Percentiles rank a stretch among this genome's conserved stretches.
Evolutionary conservation across 805 yeast species (phyloP).

Genomic region (Torulaspora quercuum): DNA sequence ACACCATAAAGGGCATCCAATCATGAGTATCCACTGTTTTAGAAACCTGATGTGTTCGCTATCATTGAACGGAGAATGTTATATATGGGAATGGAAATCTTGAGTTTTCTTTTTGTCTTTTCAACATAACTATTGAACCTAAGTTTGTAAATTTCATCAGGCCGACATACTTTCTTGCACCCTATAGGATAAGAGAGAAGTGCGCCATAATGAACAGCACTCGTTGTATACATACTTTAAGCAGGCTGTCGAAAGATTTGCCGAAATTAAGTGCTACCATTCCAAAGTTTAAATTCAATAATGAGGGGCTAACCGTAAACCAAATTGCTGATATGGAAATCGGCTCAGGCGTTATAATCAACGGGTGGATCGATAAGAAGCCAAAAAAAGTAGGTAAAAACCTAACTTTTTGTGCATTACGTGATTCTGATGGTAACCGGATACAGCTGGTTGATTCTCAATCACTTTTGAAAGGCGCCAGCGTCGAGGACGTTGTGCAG

Average conservation of each 20-base stretch:
- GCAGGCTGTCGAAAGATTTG: slow-evolving; percentile 12
- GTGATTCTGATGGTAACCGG: slow-evolving; percentile 68
- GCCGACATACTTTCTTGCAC: not conserved
- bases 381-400: slow-evolving; percentile 66
- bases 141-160: not conserved
- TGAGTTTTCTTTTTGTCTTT: not conserved
- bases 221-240: slow-evolving; percentile 9
- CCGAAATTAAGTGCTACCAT: slow-evolving; percentile 16
- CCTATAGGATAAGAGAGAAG: not conserved
- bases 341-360: slow-evolving; percentile 44
- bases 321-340: slow-evolving; percentile 6
- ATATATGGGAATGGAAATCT: slow-evolving; percentile 27
- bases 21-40: slow-evolving; percentile 25
- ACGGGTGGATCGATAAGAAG: slow-evolving; percentile 82
- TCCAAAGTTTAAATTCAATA: slow-evolving; percentile 19
- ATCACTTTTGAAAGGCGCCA: slow-evolving; percentile 44
- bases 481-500: slow-evolving; percentile 72
- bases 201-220: not conserved
- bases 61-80: slow-evolving; percentile 31
- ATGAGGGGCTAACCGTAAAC: slow-evolving; percentile 15
- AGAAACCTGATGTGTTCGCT: slow-evolving; percentile 24
- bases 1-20: slow-evolving; percentile 19
- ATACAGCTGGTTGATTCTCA: slow-evolving; percentile 54
- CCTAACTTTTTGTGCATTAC: slow-evolving; percentile 65
- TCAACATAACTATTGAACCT: no score